Base-by-base conservation (phyloP, 2,329 filamentous ascomycete species). In the Fusarium bactridioides region DNA sequence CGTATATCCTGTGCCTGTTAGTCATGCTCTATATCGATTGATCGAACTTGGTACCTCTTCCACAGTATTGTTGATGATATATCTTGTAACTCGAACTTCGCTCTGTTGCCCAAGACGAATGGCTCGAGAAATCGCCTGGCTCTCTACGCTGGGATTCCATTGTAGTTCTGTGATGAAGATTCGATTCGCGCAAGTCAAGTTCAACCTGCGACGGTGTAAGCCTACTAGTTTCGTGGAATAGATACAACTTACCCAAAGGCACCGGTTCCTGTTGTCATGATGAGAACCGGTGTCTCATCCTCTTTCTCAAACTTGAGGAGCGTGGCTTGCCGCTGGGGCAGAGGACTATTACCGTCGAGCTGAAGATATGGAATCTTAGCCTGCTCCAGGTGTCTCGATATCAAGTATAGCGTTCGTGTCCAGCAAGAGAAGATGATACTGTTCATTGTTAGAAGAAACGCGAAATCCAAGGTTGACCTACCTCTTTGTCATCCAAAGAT, bases 241-340 rank as follows among this genome's bases (percentile, higher is more conserved):
- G 29, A 29, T 29, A 29, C 4, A 29, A 29, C 79, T 55, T 73
- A 86, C 86, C 86, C 86, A 35, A 85, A 83, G 0, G 85, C 86
- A 0, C 86, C 86, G 0, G 85, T 87, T 0, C 86, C 86, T 0
- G 83, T 85, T 0, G 85, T 88, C 86, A 89, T 88, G 21, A 89
- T 81, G 2, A 89, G 78, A 1, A 88, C 81, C 1, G 75, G 78
- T 0, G 78, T 61, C 0, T 76, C 66, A 0, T 66, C 60, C 0
- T 77, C 69, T 0, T 67, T 69, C 1, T 77, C 75, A 50, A 88
- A 87, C 0, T 79, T 68, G 0, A 82, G 72, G 0, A 88, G 77
- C 1, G 81, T 82, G 0, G 64, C 69, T 38, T 85, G 80, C 1
- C 86, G 76, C 31, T 82, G 77, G 0, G 68, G 61, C 2, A 83